Base-by-base conservation (phyloP, 129 eudicot species). In the Arctium minus region DNA sequence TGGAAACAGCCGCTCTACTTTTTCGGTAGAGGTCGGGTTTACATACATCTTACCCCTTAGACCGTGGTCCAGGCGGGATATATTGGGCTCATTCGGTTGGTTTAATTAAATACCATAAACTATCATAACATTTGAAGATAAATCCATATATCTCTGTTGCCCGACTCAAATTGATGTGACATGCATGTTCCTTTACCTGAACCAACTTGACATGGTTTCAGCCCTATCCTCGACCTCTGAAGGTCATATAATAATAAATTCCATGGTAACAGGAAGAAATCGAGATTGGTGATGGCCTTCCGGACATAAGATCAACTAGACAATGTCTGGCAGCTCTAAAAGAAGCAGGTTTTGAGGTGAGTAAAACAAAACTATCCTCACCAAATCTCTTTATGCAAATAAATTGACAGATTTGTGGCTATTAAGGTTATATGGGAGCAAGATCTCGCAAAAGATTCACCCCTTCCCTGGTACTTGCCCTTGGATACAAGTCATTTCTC, bases 221-320 rank as follows among this genome's bases (percentile, higher is more conserved):
- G 50, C 50, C 64, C 13, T 50, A 50, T 50, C 18, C 22, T 15
- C 29, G 39, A 27, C 9, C 11, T 81, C 37, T 37, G 70, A 22
- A 7, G 71, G 44, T 11, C 11, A 42, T 80, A 22, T 68, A 36
- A n/a, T 72, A 36, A 74, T n/a, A 77, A 33, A 22, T 77, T 84
- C 15, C 12, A 65, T 73, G 42, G 44, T 29, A 33, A 73, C 91
- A 96, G 97, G 97, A 95, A 29, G 99, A 93, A 84, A 89, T 96
- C 68, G 99, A 96, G 89, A 90, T 93, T 33, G 99, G 98, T 75
- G 91, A 94, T 86, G 98, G 97, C 46, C 98, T 92, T 81, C 97
- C 98, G 10, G 97, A 94, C 75, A 88, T 94, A 46, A 89, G 97
- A 84, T 74, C 84, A 68, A 94, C 97, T 32, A 80, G 81, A 81